phyloP scores from a whole-genome alignment of 768 basidiomycete species.

The Amanita pallidorosea region DNA sequence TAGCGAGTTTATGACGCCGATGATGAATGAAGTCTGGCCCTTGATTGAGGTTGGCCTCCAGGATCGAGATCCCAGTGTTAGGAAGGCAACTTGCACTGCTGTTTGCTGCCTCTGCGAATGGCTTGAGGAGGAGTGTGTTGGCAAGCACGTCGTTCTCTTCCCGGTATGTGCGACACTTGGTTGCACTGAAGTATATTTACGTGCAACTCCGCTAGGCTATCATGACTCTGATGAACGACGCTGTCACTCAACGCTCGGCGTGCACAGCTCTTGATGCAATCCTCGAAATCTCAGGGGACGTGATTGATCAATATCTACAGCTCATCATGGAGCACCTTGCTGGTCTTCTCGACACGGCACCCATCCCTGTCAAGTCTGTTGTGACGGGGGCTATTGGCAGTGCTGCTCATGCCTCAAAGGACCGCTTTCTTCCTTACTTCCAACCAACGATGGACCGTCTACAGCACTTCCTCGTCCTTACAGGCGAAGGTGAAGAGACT shows the following conservation, averaged over 20 bases:
- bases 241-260: slow-evolving; percentile 81
- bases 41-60: slow-evolving; percentile 81
- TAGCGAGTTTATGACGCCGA: slow-evolving; percentile 93
- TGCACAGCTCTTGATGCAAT: slow-evolving; percentile 95
- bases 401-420: slow-evolving; percentile 92
- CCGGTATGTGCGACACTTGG: slow-evolving; percentile 44
- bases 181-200: slow-evolving; percentile 2
- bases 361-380: slow-evolving; percentile 83
- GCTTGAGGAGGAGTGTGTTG: slow-evolving; percentile 86
- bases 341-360: slow-evolving; percentile 76
- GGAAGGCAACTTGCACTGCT: slow-evolving; percentile 93
- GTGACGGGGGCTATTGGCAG: slow-evolving; percentile 97
- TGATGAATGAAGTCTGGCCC: slow-evolving; percentile 90
- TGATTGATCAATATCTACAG: slow-evolving; percentile 83
- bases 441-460: slow-evolving; percentile 82
- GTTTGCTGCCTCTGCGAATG: slow-evolving; percentile 96
- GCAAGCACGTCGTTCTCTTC: slow-evolving; percentile 73
- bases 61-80: slow-evolving; percentile 75
- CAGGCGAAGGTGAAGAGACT: slow-evolving; percentile 81
- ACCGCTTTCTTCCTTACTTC: slow-evolving; percentile 90
- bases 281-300: slow-evolving; percentile 87
- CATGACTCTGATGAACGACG: slow-evolving; percentile 83
- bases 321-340: slow-evolving; percentile 93
- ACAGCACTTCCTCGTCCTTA: slow-evolving; percentile 79
- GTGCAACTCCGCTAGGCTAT: slow-evolving; percentile 45